Conservation (phyloP, 2,329 filamentous ascomycete genomes). For the Xylariaceae sp. region DNA sequence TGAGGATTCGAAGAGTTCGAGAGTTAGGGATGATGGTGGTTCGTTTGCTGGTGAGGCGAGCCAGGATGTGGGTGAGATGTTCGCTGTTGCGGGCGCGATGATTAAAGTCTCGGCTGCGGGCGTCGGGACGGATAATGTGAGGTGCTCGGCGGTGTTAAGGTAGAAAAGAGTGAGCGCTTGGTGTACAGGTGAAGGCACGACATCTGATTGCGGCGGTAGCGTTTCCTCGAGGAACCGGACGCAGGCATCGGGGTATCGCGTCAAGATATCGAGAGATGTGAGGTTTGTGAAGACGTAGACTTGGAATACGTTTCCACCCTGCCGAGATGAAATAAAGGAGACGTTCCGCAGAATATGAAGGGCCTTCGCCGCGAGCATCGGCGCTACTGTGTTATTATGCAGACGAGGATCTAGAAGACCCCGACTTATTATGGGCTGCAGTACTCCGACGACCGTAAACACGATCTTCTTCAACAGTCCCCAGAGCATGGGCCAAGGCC, state of each 20-base stretch:
- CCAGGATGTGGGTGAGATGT: slow-evolving; percentile 48
- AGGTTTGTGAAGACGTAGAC: slow-evolving; percentile 81
- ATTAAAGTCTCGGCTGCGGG: slow-evolving; percentile 66
- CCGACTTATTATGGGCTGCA: slow-evolving; percentile 69
- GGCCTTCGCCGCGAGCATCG: slow-evolving; percentile 62
- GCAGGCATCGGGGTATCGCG: slow-evolving; percentile 61
- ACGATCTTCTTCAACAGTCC: slow-evolving; percentile 68
- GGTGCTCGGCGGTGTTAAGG: slow-evolving; percentile 78
- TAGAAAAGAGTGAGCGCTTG: slow-evolving; percentile 80
- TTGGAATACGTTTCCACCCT: slow-evolving; percentile 69
- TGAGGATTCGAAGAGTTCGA: slow-evolving; percentile 75
- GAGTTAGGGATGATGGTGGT: slow-evolving; percentile 41
- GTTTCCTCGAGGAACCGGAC: slow-evolving; percentile 63
- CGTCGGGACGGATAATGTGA: slow-evolving; percentile 64
- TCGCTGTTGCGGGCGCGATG: slow-evolving; percentile 66
- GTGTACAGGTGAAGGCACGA: slow-evolving; percentile 59
- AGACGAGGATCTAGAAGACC: slow-evolving; percentile 48
- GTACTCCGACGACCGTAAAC: slow-evolving; percentile 67
- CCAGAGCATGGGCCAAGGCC: slow-evolving; percentile 68
- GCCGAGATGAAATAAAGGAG: slow-evolving; percentile 73
- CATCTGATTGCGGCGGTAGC: slow-evolving; percentile 45
- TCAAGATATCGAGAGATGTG: slow-evolving; percentile 73
- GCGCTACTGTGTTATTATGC: slow-evolving; percentile 45
- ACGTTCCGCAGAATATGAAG: slow-evolving; percentile 71
- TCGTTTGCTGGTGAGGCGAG: slow-evolving; percentile 29